These are phyloP conservation scores for Nothophaeocryptopus gaeumannii DNA, from an alignment of 2,329 filamentous ascomycete genomes.

Conservation along the genomic window DNA sequence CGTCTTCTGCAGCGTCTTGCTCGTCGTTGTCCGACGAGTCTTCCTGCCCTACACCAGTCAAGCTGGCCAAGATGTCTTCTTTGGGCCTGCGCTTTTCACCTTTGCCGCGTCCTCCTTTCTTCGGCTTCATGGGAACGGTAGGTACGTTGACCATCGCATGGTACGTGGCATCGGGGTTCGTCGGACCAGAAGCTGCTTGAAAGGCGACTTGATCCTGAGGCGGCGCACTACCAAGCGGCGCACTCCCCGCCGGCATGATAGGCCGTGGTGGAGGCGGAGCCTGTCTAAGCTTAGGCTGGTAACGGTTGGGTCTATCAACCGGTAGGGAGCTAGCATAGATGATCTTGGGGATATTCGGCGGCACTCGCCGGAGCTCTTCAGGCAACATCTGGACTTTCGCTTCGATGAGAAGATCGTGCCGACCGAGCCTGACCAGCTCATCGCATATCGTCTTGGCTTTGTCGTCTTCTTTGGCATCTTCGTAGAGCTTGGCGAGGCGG, in stretches of 20 bases:
- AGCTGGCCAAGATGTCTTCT: not conserved
- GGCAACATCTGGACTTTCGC: slow-evolving; percentile 24
- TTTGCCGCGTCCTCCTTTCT: slow-evolving; percentile 7
- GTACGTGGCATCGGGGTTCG: too few relatives aligned
- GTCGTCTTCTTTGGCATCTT: slow-evolving; percentile 65
- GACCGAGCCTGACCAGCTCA: slow-evolving; percentile 65
- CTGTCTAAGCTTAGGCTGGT: too few relatives aligned
- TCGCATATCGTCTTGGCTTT: slow-evolving; percentile 74
- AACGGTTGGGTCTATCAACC: too few relatives aligned
- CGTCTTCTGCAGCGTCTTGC: not conserved
- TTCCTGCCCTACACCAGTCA: slow-evolving; percentile 5
- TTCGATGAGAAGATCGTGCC: slow-evolving; percentile 26
- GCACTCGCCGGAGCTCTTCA: slow-evolving; percentile 3
- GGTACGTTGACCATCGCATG: too few relatives aligned
- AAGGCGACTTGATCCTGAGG: too few relatives aligned
- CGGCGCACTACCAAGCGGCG: too few relatives aligned
- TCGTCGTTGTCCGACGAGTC: slow-evolving; percentile 7
- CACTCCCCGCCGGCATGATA: too few relatives aligned
- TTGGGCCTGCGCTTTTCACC: not conserved
- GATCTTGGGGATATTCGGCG: too few relatives aligned
- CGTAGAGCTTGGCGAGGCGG: slow-evolving; percentile 75
- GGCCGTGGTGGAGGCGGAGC: too few relatives aligned
- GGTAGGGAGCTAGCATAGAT: too few relatives aligned
- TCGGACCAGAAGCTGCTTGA: too few relatives aligned
- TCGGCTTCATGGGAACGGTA: slow-evolving; percentile 1